Percentiles rank a stretch among this genome's conserved stretches.
These are phyloP conservation scores for Chloromonas sp. DNA, from an alignment of 163 green algal genomes.

Conservation along the genomic window DNA sequence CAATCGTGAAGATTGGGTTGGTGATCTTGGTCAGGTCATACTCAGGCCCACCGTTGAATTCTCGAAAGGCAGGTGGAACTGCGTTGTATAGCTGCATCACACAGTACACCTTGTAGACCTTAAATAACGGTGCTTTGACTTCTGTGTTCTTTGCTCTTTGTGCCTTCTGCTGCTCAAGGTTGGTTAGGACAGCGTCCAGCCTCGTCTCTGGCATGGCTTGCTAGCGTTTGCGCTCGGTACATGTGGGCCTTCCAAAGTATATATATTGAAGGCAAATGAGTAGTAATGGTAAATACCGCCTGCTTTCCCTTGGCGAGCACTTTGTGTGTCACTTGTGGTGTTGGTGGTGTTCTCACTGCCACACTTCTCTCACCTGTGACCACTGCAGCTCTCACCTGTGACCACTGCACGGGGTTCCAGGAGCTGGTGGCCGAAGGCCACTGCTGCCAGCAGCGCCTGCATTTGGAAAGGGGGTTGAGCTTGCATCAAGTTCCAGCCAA, in stretches of 20 bases:
- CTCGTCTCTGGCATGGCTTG: no score
- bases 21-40: constrained; percentile 13
- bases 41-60: constrained; percentile 12
- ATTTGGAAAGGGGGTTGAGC: background rate
- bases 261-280: no score
- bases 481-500: no score
- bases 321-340: background rate
- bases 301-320: background rate
- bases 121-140: no score
- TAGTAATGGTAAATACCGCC: no score
- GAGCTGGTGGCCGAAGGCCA: constrained; percentile 20
- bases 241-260: no score
- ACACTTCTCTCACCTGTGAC: background rate
- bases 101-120: no score
- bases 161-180: no score
- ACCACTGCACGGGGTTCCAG: constrained; percentile 19
- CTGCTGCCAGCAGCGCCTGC: constrained; percentile 21
- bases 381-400: background rate
- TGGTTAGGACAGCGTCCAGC: no score
- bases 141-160: no score
- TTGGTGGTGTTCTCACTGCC: background rate
- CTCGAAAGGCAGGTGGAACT: background rate
- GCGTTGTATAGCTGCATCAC: constrained; percentile 24
- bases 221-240: no score
- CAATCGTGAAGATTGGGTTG: constrained; percentile 13